Base-by-base conservation (phyloP, 768 basidiomycete species). In the Phylloporus scabripes region DNA sequence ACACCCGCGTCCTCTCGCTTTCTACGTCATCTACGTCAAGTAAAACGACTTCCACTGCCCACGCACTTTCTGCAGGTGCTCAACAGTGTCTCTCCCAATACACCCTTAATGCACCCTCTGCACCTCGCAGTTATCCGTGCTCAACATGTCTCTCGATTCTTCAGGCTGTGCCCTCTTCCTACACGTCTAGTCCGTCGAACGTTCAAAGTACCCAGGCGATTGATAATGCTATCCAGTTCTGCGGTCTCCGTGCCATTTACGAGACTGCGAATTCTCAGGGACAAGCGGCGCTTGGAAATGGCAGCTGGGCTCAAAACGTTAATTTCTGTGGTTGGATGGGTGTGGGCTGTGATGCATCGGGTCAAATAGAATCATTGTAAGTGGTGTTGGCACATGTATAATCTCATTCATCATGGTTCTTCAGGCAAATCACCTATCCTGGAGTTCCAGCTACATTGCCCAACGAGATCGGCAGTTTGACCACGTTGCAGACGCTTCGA, bases 281-380 rank as follows among this genome's bases (percentile, higher is more conserved):
- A 1, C 75, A 75, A 56, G 55, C 65, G 1, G 62, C 58, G 1
- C 66, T 79, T 8, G 64, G 68, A 42, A 71, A 69, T 18, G 69
- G 68, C 2, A 71, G 70, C 6, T 79, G 77, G 77, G 65, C 69
- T 41, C 70, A 72, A 52, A 71, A 77, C 43, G 55, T 70, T 33
- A 63, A 67, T 42, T 74, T 74, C 52, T 78, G 77, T 53, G 60
- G 68, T 1, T 79, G 77, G 77, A 62, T 53, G 7, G 78, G 78
- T 3, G 71, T 79, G 4, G 57, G 53, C 24, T 79, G 77, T 52
- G 69, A 73, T 55, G 57, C 63, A 5, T 61, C 64, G 20, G 76
- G 75, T 4, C 55, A 61, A 24, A 69, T 78, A 3, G 59, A 66
- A 14, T 69, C 69, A 7, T 49, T 79, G 76, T 77, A 36, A 55